Percentiles rank a stretch among this genome's conserved stretches.
These are phyloP conservation scores for Cytidiella melzeri DNA, from an alignment of 768 basidiomycete genomes.

Conservation along the genomic window DNA sequence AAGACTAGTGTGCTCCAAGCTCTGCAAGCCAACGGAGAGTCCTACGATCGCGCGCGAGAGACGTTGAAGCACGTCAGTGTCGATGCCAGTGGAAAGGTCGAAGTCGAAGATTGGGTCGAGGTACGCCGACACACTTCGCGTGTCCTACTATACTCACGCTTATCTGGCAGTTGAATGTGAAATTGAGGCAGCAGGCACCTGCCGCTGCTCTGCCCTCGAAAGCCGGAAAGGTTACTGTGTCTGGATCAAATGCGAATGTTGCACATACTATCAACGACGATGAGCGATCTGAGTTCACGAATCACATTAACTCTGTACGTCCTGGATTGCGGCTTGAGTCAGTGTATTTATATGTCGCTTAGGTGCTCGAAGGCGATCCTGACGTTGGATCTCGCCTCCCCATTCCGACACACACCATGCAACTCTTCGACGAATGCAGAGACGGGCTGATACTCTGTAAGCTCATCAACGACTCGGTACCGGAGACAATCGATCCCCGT, in stretches of 20 bases:
- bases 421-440: conserved; percentile 93
- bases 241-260: conserved; percentile 92
- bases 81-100: conserved; percentile 93
- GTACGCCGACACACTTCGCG: conserved; percentile 34
- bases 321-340: conserved; percentile 5
- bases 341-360: neutral
- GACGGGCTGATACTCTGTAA: conserved; percentile 97
- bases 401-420: conserved; percentile 96
- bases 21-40: conserved; percentile 74
- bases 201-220: conserved; percentile 47
- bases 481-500: conserved; percentile 98
- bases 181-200: conserved; percentile 50
- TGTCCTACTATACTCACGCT: conserved; percentile 10
- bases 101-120: conserved; percentile 98
- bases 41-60: conserved; percentile 85
- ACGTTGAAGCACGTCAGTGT: conserved; percentile 91
- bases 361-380: conserved; percentile 89
- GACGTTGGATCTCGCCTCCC: conserved; percentile 81
- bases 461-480: conserved; percentile 98
- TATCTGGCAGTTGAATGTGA: conserved; percentile 63
- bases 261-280: conserved; percentile 98
- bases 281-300: conserved; percentile 92
- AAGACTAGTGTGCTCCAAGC: conserved; percentile 77
- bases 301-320: conserved; percentile 91
- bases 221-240: conserved; percentile 88